These are phyloP conservation scores for Ceratonia siliqua DNA, from an alignment of 306 rosid species.

Conservation along the genomic window DNA sequence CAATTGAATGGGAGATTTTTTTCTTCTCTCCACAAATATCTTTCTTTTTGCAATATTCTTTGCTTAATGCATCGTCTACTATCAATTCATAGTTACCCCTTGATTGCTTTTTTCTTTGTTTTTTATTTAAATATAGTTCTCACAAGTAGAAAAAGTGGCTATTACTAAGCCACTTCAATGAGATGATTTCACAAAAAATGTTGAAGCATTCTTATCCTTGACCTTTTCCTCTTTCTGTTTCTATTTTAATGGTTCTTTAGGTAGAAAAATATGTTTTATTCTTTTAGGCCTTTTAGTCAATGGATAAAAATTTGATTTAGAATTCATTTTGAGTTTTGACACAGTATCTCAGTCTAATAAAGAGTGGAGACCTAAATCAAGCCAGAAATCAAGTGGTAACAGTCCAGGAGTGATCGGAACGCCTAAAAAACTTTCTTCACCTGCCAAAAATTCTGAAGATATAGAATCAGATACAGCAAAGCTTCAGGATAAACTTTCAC, in stretches of 20 bases:
- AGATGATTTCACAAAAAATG: background rate
- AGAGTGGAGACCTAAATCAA: constrained; percentile 94
- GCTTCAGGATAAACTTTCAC: constrained; percentile 60
- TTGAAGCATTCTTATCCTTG: background rate
- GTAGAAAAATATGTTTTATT: constrained; percentile 9
- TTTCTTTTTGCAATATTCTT: background rate
- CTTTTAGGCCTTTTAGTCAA: constrained; percentile 14
- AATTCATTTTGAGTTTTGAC: constrained; percentile 38
- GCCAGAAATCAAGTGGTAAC: constrained; percentile 62
- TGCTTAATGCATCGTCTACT: constrained; percentile 7
- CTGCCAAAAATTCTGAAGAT: constrained; percentile 52
- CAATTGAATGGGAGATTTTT: background rate
- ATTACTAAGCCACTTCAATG: background rate
- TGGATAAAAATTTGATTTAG: constrained; percentile 29
- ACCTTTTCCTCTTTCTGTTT: background rate
- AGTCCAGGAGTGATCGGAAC: constrained; percentile 82
- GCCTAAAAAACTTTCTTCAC: constrained; percentile 61
- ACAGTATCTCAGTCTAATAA: constrained; percentile 85
- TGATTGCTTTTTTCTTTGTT: background rate
- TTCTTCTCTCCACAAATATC: background rate
- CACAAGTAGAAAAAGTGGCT: background rate
- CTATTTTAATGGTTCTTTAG: background rate
- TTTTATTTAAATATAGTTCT: background rate
- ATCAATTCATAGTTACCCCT: background rate
- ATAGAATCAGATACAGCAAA: constrained; percentile 51